Conservation (phyloP, 164 flowering plant species). For the Piper betle region DNA sequence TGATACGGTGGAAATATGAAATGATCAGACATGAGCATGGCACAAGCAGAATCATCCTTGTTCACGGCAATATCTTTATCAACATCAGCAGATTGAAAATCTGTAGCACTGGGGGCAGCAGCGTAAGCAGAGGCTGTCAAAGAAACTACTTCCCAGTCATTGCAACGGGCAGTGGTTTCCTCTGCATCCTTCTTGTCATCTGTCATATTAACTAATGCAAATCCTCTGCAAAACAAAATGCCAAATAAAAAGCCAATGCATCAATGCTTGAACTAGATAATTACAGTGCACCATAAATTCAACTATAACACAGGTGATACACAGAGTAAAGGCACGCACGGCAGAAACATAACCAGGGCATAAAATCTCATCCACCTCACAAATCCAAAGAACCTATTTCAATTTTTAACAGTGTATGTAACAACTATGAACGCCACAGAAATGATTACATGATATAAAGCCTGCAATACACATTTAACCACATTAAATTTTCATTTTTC, state of each 20-base stretch:
- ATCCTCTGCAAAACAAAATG: background rate
- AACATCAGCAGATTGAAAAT: constrained; percentile 25
- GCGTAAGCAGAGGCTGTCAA: constrained; percentile 93
- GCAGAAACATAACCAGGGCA: no score
- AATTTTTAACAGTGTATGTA: no score
- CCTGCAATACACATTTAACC: no score
- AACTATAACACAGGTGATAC: no score
- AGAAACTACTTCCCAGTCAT: constrained; percentile 98
- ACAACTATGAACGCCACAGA: no score
- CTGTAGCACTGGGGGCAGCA: constrained; percentile 70
- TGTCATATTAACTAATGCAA: constrained; percentile 25
- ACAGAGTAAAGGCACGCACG: no score
- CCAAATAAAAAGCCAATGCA: background rate
- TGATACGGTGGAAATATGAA: constrained; percentile 77
- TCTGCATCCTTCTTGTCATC: constrained; percentile 27
- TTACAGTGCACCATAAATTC: no score
- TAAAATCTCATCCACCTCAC: no score
- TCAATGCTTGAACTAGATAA: background rate
- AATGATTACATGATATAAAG: no score
- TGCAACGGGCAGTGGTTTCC: constrained; percentile 52
- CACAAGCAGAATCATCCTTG: constrained; percentile 38
- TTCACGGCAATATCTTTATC: constrained; percentile 4
- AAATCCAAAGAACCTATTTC: no score
- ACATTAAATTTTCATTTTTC: no score
- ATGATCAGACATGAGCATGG: constrained; percentile 85